Evolutionary conservation across 106 monocot species (phyloP).

Genomic region (Cymbidium sinense): DNA sequence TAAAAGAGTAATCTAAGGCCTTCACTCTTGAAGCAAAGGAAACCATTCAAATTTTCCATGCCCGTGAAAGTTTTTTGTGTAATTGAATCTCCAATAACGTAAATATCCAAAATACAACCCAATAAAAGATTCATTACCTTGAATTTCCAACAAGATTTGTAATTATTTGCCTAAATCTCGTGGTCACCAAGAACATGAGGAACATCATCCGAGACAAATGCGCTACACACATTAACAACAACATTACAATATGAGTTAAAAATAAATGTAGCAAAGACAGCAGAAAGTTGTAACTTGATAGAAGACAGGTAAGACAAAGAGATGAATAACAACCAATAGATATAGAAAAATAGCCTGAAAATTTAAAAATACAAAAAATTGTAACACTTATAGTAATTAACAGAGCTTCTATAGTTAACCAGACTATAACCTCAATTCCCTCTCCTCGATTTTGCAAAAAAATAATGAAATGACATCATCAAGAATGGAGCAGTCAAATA

Average conservation of each 20-base stretch:
- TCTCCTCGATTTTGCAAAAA: conserved; percentile 74
- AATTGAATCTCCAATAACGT: neutral
- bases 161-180: conserved; percentile 91
- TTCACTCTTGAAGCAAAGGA: neutral
- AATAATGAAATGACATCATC: conserved; percentile 92
- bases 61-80: neutral
- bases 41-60: neutral
- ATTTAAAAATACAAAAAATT: neutral
- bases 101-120: neutral
- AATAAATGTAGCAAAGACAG: neutral
- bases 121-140: conserved; percentile 33
- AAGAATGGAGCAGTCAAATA: conserved; percentile 78
- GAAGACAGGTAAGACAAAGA: neutral
- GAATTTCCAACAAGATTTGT: conserved; percentile 98
- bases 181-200: conserved; percentile 87
- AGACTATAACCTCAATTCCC: conserved; percentile 63
- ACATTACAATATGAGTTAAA: neutral
- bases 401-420: neutral
- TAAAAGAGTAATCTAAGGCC: neutral
- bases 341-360: too few species aligned
- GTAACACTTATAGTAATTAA: neutral
- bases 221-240: conserved; percentile 52
- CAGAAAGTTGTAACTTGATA: neutral
- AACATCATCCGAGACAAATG: conserved; percentile 76
- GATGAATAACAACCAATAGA: too few species aligned